Base-by-base conservation (phyloP, 805 yeast species). In the Teunomyces cretensis region DNA sequence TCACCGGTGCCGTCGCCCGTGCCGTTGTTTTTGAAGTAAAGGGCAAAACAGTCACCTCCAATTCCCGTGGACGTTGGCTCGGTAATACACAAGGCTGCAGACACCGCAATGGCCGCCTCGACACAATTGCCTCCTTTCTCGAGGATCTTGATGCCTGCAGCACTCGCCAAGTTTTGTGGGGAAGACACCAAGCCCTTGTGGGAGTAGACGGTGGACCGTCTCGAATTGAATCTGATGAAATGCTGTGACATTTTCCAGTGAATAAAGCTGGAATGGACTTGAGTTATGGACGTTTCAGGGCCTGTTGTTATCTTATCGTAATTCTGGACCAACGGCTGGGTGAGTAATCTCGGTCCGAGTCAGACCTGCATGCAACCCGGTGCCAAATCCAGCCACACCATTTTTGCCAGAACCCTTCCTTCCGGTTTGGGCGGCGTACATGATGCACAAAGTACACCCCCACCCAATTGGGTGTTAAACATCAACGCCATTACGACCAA, bases 141-240 rank as follows among this genome's bases (percentile, higher is more conserved):
- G 24, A 87, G 72, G 30, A 86, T 78, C 57, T 75, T 75, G 27
- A 84, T 61, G 3, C 89, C 91, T 0, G 90, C 92, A 1, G 86
- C 80, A 42, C 81, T 80, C 28, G 94, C 95, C 41, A 84, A 63
- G 2, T 92, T 88, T 63, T 88, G 94, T 0, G 91, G 72, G 1
- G 90, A 81, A 1, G 88, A 76, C 2, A 85, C 89, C 40, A 87
- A 80, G 1, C 91, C 94, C 56, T 78, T 79, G 14, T 81, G 67
- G 3, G 91, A 84, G 60, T 84, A 83, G 4, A 86, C 92, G 0
- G 83, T 83, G 1, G 92, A 85, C 43, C 95, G 70, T 55, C 92
- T 70, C 2, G 89, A 84, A 12, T 62, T 53, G 62, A 75, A 78
- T 24, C 59, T 58, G 43, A 52, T 37, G 26, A 42, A 42, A 11